Evolutionary conservation across 2,329 filamentous ascomycete species (phyloP).

Genomic region (Trematosphaeria pertusa): DNA sequence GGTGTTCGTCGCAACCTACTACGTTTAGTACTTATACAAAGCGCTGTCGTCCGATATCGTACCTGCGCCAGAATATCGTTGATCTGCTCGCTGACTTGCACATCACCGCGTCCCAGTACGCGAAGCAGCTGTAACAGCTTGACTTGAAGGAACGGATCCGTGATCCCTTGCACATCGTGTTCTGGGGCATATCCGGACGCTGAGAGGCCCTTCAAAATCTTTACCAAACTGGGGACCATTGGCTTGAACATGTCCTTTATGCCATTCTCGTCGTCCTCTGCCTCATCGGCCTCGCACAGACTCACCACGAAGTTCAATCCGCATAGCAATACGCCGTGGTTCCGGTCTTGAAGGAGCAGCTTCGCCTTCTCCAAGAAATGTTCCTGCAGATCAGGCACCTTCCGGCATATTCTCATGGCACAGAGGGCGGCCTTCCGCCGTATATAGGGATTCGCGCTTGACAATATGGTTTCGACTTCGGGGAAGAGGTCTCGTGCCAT

Average conservation of each 20-base stretch:
- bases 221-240: slow-evolving; percentile 83
- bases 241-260: slow-evolving; percentile 91
- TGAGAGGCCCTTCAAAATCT: slow-evolving; percentile 88
- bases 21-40: slow-evolving; percentile 17
- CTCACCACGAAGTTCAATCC: slow-evolving; percentile 90
- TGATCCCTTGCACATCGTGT: slow-evolving; percentile 97
- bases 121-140: slow-evolving; percentile 89
- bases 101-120: slow-evolving; percentile 85
- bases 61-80: slow-evolving; percentile 94
- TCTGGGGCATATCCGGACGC: slow-evolving; percentile 97
- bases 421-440: slow-evolving; percentile 96
- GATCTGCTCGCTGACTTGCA: slow-evolving; percentile 91
- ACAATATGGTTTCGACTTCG: slow-evolving; percentile 90
- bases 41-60: slow-evolving; percentile 3
- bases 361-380: slow-evolving; percentile 96
- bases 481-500: slow-evolving; percentile 98
- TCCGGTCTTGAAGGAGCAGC: slow-evolving; percentile 85
- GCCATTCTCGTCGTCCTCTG: slow-evolving; percentile 86
- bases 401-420: slow-evolving; percentile 97
- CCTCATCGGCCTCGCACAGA: slow-evolving; percentile 93
- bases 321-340: slow-evolving; percentile 93
- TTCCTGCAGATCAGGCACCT: slow-evolving; percentile 95
- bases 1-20: slow-evolving; percentile 88
- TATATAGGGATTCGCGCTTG: slow-evolving; percentile 97
- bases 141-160: slow-evolving; percentile 96